phyloP scores from a whole-genome alignment of 1,284 basidiomycete genomes.

The Xerocomus minutiporus region DNA sequence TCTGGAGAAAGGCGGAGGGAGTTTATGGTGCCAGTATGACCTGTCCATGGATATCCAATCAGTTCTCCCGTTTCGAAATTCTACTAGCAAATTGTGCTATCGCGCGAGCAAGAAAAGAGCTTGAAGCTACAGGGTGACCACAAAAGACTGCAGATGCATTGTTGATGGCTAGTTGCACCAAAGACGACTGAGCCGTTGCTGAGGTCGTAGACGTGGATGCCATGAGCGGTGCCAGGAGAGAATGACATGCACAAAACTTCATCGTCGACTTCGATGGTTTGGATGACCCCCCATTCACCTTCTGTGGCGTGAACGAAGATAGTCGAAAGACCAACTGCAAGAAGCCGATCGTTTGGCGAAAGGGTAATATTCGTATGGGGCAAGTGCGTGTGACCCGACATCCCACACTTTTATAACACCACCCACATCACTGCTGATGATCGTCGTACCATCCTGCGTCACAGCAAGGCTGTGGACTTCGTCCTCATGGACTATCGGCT shows the following conservation, averaged over 20 bases:
- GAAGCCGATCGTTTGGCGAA: neutral
- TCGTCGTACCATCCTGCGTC: neutral
- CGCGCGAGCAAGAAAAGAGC: neutral
- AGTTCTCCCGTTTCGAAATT: neutral
- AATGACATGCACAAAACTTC: neutral
- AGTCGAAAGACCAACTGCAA: neutral
- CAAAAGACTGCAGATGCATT: neutral
- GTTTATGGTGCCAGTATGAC: neutral
- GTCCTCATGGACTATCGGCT: neutral
- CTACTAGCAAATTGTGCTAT: neutral
- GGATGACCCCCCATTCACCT: neutral
- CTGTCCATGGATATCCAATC: constrained; percentile 2
- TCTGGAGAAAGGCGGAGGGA: constrained; percentile 4
- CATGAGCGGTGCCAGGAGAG: neutral
- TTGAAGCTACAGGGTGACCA: constrained; percentile 1
- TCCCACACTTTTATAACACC: neutral
- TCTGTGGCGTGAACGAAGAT: neutral
- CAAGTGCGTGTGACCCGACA: neutral
- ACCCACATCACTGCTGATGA: neutral
- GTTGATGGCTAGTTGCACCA: neutral
- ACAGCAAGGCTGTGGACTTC: neutral
- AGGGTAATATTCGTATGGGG: neutral
- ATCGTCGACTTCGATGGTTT: neutral
- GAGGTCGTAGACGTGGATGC: neutral
- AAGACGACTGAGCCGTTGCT: neutral